These are phyloP conservation scores for Solanum piurae DNA, from an alignment of 257 asterid species.

Conservation along the genomic window DNA sequence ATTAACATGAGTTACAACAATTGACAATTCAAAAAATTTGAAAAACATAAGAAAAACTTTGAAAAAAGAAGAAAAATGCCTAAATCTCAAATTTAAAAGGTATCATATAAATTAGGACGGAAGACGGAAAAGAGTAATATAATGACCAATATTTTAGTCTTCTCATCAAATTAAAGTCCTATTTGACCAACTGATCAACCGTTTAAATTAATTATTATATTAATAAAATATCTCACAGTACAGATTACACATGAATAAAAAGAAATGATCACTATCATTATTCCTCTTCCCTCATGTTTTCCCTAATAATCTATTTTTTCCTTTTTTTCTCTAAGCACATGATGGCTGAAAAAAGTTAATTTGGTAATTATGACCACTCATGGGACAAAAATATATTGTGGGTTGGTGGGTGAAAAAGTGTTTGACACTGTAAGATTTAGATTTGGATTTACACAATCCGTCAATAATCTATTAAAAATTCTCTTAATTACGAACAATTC, in stretches of 20 bases:
- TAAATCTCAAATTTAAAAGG: no score
- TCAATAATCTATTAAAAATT: neutral
- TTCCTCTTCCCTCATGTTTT: neutral
- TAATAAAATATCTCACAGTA: neutral
- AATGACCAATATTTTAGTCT: neutral
- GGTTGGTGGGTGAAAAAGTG: neutral
- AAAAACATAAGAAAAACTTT: no score
- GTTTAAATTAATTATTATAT: neutral
- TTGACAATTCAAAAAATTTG: accelerated
- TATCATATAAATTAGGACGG: no score
- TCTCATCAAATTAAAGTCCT: neutral
- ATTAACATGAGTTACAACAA: no score
- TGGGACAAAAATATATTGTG: neutral
- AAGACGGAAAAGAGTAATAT: accelerated
- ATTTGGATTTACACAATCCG: neutral
- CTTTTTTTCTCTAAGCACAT: neutral
- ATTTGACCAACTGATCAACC: neutral
- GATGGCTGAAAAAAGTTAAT: neutral
- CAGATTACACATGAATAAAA: neutral
- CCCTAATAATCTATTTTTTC: neutral
- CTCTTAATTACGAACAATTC: neutral
- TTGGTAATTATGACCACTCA: neutral
- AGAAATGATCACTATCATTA: neutral
- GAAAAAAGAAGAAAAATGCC: no score
- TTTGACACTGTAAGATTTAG: neutral